A percentile compares a stretch with the other conserved stretches of the same genome.
Conservation (phyloP, 2,329 filamentous ascomycete genomes). For the Pseudopithomyces maydicus region DNA sequence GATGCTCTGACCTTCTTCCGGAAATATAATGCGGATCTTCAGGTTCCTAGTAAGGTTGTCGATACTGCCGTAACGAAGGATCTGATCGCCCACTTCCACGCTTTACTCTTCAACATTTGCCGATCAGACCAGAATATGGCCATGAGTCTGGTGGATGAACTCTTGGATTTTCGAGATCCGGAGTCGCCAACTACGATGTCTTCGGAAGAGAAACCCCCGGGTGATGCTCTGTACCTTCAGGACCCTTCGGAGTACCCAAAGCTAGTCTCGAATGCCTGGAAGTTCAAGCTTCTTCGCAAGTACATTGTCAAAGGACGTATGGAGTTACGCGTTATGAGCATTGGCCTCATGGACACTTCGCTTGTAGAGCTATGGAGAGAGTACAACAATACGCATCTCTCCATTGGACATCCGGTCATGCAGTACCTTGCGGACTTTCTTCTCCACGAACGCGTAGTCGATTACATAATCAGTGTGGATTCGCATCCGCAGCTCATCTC, state of each 20-base stretch:
- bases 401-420: conserved; percentile 59
- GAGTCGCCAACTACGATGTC: conserved; percentile 27
- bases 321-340: conserved; percentile 82
- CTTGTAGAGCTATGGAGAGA: conserved; percentile 65
- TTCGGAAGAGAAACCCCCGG: conserved; percentile 4
- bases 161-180: conserved; percentile 28
- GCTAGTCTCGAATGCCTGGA: conserved; percentile 68
- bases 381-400: conserved; percentile 52
- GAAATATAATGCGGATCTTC: conserved; percentile 34
- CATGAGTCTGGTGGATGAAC: conserved; percentile 26
- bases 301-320: conserved; percentile 85
- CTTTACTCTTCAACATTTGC: conserved; percentile 31
- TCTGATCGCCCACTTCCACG: conserved; percentile 25
- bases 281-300: conserved; percentile 69
- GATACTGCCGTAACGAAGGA: conserved; percentile 34
- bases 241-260: conserved; percentile 49
- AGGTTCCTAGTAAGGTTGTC: conserved; percentile 30
- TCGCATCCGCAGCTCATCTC: conserved; percentile 90
- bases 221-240: conserved; percentile 21
- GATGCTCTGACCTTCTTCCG: conserved; percentile 31
- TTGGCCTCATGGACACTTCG: conserved; percentile 73
- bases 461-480: conserved; percentile 87
- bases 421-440: conserved; percentile 73
- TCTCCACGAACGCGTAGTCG: conserved; percentile 71
- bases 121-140: conserved; percentile 32